Percentiles rank a stretch among this genome's conserved stretches.
Conservation (phyloP, 257 asterid genomes). For the Salvia miltiorrhiza region DNA sequence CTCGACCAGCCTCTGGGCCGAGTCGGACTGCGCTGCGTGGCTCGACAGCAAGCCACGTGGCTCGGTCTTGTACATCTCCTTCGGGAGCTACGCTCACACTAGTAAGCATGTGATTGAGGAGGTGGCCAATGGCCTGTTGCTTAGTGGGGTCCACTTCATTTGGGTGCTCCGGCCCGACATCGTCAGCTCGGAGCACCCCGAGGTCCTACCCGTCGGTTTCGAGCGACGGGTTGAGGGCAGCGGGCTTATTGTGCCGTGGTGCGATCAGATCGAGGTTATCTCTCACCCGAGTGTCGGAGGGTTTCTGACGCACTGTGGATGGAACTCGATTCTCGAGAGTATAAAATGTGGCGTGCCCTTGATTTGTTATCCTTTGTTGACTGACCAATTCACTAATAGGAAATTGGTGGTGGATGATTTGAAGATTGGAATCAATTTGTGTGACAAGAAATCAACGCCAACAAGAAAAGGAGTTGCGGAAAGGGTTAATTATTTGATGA, state of each 20-base stretch:
- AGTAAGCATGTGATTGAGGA: slow-evolving; percentile 39
- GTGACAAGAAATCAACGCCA: slow-evolving; percentile 18
- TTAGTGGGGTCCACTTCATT: slow-evolving; percentile 51
- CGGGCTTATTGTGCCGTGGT: slow-evolving; percentile 51
- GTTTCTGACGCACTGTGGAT: slow-evolving; percentile 54
- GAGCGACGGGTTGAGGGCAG: slow-evolving; percentile 20
- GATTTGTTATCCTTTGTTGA: slow-evolving; percentile 43
- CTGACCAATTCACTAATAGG: slow-evolving; percentile 47
- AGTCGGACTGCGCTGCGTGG: slow-evolving; percentile 51
- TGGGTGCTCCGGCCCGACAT: slow-evolving; percentile 67
- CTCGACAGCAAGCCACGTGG: slow-evolving; percentile 44
- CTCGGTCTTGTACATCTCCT: slow-evolving; percentile 60
- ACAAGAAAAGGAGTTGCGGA: slow-evolving; percentile 28
- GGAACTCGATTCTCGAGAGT: slow-evolving; percentile 61
- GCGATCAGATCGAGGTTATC: slow-evolving; percentile 35
- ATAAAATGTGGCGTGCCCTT: slow-evolving; percentile 40
- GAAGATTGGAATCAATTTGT: slow-evolving; percentile 51
- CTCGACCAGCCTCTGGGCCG: slow-evolving; percentile 49
- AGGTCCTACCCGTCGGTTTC: slow-evolving; percentile 32
- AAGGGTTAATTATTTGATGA: slow-evolving; percentile 39
- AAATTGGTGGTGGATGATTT: slow-evolving; percentile 57
- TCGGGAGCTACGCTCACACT: slow-evolving; percentile 53
- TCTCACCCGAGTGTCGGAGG: slow-evolving; percentile 50
- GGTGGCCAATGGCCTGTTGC: slow-evolving; percentile 50
- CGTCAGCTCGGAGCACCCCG: slow-evolving; percentile 23